These are phyloP conservation scores for Ustilago sp. DNA, from an alignment of 1,284 basidiomycete species.

Conservation along the genomic window DNA sequence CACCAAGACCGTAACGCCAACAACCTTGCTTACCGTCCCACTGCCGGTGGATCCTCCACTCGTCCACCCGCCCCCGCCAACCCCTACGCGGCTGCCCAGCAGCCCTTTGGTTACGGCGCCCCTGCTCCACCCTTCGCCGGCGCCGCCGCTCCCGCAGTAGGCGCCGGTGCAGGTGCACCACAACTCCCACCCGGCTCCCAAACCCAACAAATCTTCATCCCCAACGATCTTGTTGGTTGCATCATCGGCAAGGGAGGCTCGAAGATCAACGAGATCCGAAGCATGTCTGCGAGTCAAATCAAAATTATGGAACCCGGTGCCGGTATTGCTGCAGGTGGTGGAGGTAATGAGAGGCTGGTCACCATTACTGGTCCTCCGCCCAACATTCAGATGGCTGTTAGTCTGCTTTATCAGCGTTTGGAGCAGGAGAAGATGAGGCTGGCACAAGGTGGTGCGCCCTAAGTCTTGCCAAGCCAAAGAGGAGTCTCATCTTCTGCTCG, in stretches of 20 bases:
- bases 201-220: slow-evolving; percentile 98
- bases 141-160: slow-evolving; percentile 18
- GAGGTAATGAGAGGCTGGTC: slow-evolving; percentile 70
- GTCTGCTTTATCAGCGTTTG: slow-evolving; percentile 82
- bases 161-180: slow-evolving; percentile 39
- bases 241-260: slow-evolving; percentile 98
- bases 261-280: slow-evolving; percentile 99
- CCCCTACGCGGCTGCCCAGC: slow-evolving; percentile 28
- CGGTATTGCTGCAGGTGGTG: slow-evolving; percentile 68
- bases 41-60: slow-evolving; percentile 46
- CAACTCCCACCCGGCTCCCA: slow-evolving; percentile 77
- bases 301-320: slow-evolving; percentile 93
- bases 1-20: slow-evolving; percentile 77
- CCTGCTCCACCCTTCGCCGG: slow-evolving; percentile 33
- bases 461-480: background rate
- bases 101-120: slow-evolving; percentile 39
- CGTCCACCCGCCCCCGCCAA: slow-evolving; percentile 25
- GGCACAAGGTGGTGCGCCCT: slow-evolving; percentile 46
- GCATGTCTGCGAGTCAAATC: slow-evolving; percentile 92
- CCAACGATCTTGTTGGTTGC: slow-evolving; percentile 95
- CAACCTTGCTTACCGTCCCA: slow-evolving; percentile 70
- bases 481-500: background rate
- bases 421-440: slow-evolving; percentile 69
- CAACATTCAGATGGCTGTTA: slow-evolving; percentile 96
- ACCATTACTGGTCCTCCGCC: slow-evolving; percentile 80